Conservation (phyloP, 306 rosid species). For the Cucumis melo region DNA sequence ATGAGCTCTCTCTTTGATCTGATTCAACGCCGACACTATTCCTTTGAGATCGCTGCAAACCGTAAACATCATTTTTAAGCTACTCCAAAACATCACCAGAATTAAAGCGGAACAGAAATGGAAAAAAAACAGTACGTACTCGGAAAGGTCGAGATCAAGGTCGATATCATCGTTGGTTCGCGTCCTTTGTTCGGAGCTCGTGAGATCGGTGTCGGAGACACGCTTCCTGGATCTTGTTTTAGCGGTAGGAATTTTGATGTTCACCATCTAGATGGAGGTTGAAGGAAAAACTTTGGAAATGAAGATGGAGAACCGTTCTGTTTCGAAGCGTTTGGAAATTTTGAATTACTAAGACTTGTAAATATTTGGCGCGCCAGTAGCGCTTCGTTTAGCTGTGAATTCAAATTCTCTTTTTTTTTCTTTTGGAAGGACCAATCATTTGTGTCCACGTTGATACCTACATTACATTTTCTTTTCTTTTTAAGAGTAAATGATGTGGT, state of each 20-base stretch:
- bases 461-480: not conserved
- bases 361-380: not conserved
- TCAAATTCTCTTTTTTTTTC: not conserved
- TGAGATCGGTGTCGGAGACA: slow-evolving; percentile 26
- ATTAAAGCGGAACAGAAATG: not conserved
- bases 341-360: not conserved
- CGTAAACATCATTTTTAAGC: slow-evolving; percentile 3
- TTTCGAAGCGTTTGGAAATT: not conserved
- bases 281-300: not conserved
- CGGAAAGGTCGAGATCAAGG: slow-evolving; percentile 58
- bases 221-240: slow-evolving; percentile 37
- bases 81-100: not conserved
- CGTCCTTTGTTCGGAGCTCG: slow-evolving; percentile 33
- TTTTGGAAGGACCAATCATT: not conserved
- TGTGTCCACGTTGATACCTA: not conserved
- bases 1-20: slow-evolving; percentile 71
- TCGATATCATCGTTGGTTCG: slow-evolving; percentile 27
- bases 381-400: not conserved
- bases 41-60: slow-evolving; percentile 69
- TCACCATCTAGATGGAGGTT: not conserved
- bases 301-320: not conserved
- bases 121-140: slow-evolving; percentile 18
- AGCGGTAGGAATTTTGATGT: slow-evolving; percentile 35
- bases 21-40: slow-evolving; percentile 66
- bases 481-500: no score